These are phyloP conservation scores for Crassisporium funariophilum DNA, from an alignment of 768 basidiomycete species.

Conservation along the genomic window DNA sequence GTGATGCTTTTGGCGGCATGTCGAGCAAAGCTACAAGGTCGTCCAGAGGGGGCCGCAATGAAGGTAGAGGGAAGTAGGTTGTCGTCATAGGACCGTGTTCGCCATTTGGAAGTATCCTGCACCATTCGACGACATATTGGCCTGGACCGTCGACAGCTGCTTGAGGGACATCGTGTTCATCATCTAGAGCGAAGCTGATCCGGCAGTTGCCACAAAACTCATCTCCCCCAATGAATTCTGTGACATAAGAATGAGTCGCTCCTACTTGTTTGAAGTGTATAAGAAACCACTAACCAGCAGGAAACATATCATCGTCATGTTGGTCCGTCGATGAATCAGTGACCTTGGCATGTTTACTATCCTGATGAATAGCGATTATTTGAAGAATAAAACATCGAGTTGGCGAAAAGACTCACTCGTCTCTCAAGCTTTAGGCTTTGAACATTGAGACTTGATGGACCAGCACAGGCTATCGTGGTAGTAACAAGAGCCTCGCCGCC, in stretches of 20 bases:
- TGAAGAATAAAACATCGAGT: neutral
- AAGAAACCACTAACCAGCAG: constrained; percentile 41
- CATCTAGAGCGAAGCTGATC: constrained; percentile 46
- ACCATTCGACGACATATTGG: constrained; percentile 63
- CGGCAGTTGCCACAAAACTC: constrained; percentile 60
- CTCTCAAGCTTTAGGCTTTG: constrained; percentile 48
- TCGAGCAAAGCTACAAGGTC: constrained; percentile 66
- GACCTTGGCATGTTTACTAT: constrained; percentile 47
- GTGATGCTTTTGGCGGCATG: constrained; percentile 59
- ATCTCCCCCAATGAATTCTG: constrained; percentile 70
- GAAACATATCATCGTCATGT: constrained; percentile 43
- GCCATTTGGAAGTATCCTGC: constrained; percentile 55
- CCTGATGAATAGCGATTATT: constrained; percentile 30
- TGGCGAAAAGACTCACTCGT: constrained; percentile 39
- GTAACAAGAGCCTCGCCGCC: constrained; percentile 61
- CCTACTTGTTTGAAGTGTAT: constrained; percentile 1
- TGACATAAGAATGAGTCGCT: neutral
- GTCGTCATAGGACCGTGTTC: constrained; percentile 45
- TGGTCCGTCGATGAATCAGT: constrained; percentile 54
- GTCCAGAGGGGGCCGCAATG: constrained; percentile 60
- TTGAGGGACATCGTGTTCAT: constrained; percentile 35
- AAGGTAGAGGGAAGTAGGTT: constrained; percentile 60
- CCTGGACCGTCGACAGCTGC: constrained; percentile 52
- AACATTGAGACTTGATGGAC: constrained; percentile 59
- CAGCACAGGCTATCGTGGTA: constrained; percentile 52